A percentile compares a stretch with the other conserved stretches of the same genome.
Evolutionary conservation across 306 rosid genomes (phyloP).

Genomic region (Mimosa pudica): DNA sequence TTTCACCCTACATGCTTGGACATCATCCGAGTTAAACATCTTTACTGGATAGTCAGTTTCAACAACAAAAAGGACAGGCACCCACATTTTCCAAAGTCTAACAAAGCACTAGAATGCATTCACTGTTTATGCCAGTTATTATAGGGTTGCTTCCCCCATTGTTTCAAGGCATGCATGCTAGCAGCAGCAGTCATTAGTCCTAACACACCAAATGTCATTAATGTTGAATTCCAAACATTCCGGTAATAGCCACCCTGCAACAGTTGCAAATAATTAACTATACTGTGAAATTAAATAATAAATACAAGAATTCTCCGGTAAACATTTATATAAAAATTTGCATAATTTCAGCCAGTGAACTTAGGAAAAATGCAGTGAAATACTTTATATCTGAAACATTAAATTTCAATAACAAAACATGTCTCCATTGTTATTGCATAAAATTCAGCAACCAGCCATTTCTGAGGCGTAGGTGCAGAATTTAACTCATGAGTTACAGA

Average conservation of each 20-base stretch:
- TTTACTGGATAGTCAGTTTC: constrained; percentile 17
- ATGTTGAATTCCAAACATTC: constrained; percentile 61
- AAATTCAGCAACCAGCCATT: background rate
- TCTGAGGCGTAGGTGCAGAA: too few species aligned
- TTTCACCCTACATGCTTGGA: background rate
- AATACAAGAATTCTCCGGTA: constrained; percentile 28
- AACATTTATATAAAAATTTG: background rate
- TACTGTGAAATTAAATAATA: constrained; percentile 11
- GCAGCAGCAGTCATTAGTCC: constrained; percentile 56
- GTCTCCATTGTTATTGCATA: background rate
- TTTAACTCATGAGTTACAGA: too few species aligned
- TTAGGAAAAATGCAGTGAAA: background rate
- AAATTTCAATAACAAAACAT: constrained; percentile 25
- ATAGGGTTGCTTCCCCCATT: constrained; percentile 70
- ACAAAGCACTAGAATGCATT: constrained; percentile 35
- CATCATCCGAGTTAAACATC: constrained; percentile 32
- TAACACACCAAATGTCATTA: constrained; percentile 57
- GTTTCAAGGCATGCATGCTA: constrained; percentile 60
- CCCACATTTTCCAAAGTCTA: constrained; percentile 32
- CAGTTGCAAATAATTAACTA: constrained; percentile 26
- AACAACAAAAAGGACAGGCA: constrained; percentile 24
- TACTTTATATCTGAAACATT: constrained; percentile 22
- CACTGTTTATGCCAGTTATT: constrained; percentile 57
- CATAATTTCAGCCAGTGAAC: background rate
- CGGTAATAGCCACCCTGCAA: constrained; percentile 72